Evolutionary conservation across 768 basidiomycete species (phyloP).

Genomic region (Psilocybe cyanescens): DNA sequence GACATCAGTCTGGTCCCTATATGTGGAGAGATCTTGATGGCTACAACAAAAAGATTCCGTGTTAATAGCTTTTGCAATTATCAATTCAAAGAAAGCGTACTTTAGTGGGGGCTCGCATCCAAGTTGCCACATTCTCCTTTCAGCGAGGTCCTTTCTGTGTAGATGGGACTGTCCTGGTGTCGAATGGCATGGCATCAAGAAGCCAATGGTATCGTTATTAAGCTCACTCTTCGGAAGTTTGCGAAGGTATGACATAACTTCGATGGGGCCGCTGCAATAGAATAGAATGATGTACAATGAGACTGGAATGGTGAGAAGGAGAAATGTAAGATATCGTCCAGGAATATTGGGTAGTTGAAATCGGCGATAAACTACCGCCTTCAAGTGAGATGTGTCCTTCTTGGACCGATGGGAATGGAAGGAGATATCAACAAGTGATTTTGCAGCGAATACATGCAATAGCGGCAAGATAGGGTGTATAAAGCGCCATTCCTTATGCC

Average conservation of each 20-base stretch:
- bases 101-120: slow-evolving; percentile 91
- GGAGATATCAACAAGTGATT: slow-evolving; percentile 61
- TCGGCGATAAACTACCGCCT: slow-evolving; percentile 6
- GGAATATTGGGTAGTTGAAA: slow-evolving; percentile 36
- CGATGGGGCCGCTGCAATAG: slow-evolving; percentile 82
- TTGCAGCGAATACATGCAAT: slow-evolving; percentile 78
- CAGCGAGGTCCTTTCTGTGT: slow-evolving; percentile 68
- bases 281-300: slow-evolving; percentile 73
- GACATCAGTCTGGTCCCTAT: slow-evolving; percentile 80
- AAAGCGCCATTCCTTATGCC: slow-evolving; percentile 99
- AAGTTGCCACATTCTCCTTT: slow-evolving; percentile 75
- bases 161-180: slow-evolving; percentile 91
- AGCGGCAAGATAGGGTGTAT: slow-evolving; percentile 89
- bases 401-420: not conserved
- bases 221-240: slow-evolving; percentile 53
- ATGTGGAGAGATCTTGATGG: slow-evolving; percentile 54
- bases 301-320: slow-evolving; percentile 61
- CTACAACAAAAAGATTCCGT: slow-evolving; percentile 29
- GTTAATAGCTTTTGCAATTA: not conserved
- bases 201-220: slow-evolving; percentile 56
- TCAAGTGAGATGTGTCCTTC: not conserved
- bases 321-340: slow-evolving; percentile 37
- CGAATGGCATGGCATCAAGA: slow-evolving; percentile 97
- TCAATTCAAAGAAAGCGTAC: slow-evolving; percentile 39
- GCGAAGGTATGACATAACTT: slow-evolving; percentile 72